Percentiles rank a stretch among this genome's conserved stretches.
phyloP scores from a whole-genome alignment of 345 rosid species.

The Populus euphratica region DNA sequence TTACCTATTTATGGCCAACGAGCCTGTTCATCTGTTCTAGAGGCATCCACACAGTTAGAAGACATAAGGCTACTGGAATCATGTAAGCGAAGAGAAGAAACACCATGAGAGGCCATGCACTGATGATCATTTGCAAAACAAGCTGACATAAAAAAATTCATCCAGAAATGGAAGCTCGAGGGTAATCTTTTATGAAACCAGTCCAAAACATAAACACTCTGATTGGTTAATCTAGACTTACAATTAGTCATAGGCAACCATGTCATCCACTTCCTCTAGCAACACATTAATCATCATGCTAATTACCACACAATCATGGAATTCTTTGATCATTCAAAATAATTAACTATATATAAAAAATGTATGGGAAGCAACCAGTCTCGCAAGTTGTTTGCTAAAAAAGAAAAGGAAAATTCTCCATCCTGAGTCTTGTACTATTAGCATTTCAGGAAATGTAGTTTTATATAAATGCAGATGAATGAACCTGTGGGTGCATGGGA shows the following conservation, averaged over 20 bases:
- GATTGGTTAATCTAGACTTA: not conserved
- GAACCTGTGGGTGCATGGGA: too few relatives aligned
- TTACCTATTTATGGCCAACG: not conserved
- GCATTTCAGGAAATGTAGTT: too few relatives aligned
- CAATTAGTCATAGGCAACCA: not conserved
- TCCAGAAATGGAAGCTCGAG: not conserved
- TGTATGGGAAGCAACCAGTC: too few relatives aligned
- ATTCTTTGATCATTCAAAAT: too few relatives aligned
- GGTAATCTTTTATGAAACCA: not conserved
- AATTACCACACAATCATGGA: too few relatives aligned
- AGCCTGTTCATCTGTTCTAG: not conserved
- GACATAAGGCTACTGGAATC: not conserved
- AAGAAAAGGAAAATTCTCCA: too few relatives aligned
- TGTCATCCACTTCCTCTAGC: not conserved
- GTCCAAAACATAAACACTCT: not conserved
- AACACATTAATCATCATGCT: too few relatives aligned
- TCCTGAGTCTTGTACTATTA: too few relatives aligned
- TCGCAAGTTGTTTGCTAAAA: too few relatives aligned
- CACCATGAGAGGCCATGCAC: not conserved
- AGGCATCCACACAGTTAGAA: not conserved
- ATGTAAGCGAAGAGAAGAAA: not conserved
- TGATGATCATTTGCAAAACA: not conserved
- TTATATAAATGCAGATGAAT: too few relatives aligned
- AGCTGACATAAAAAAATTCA: not conserved
- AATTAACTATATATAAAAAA: too few relatives aligned